Conservation (phyloP, 345 rosid genomes). For the Odontarrhena argentea region DNA sequence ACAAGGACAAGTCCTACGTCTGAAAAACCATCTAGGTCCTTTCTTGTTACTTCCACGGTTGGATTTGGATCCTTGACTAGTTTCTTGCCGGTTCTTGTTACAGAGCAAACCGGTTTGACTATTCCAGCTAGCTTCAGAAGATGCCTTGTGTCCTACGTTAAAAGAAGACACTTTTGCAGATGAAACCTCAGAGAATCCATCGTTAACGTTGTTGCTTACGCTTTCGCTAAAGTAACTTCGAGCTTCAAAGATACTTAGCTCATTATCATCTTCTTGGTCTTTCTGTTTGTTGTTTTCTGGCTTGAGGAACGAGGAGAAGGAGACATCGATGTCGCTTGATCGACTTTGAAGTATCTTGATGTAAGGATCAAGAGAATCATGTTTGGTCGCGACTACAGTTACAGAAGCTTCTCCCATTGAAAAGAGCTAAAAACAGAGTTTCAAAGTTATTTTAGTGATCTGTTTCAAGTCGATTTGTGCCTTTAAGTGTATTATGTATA, state of each 20-base stretch:
- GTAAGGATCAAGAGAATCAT: conserved; percentile 36
- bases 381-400: conserved; percentile 35
- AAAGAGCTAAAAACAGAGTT: conserved; percentile 22
- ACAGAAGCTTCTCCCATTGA: conserved; percentile 38
- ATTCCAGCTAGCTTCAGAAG: conserved; percentile 93
- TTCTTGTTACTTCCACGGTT: conserved; percentile 51
- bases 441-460: conserved; percentile 16
- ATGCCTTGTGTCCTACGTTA: conserved; percentile 59
- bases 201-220: conserved; percentile 42
- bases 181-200: conserved; percentile 63
- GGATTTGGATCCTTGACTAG: conserved; percentile 16
- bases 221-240: conserved; percentile 62
- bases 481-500: not conserved
- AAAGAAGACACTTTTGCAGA: conserved; percentile 56
- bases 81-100: conserved; percentile 22
- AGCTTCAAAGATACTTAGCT: conserved; percentile 77
- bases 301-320: conserved; percentile 46
- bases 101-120: conserved; percentile 74
- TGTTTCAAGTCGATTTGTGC: conserved; percentile 15
- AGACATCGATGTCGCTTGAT: conserved; percentile 37
- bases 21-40: conserved; percentile 55
- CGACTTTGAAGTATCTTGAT: conserved; percentile 38
- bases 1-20: conserved; percentile 66
- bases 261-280: conserved; percentile 56
- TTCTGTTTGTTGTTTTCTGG: conserved; percentile 31